phyloP scores from a whole-genome alignment of 208 protist genomes.

The Wallacemonas sp. region DNA sequence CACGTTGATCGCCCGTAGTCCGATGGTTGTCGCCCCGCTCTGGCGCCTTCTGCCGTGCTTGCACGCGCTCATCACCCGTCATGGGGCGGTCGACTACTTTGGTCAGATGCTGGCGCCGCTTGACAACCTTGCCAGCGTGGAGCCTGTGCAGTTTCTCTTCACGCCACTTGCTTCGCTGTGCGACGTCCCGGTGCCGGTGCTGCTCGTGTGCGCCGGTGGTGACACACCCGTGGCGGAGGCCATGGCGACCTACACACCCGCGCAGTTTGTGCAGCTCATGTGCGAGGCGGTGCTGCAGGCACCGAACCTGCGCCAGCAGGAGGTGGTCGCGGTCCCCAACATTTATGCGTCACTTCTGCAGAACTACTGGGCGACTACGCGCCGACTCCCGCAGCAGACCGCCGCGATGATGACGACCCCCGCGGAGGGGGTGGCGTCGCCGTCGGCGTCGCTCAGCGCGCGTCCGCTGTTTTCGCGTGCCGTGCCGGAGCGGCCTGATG shows the following conservation, averaged over 20 bases:
- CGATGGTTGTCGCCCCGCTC: slow-evolving; percentile 46
- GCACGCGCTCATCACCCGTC: slow-evolving; percentile 55
- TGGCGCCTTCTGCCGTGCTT: slow-evolving; percentile 79
- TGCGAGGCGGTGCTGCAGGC: slow-evolving; percentile 49
- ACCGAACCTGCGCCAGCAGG: slow-evolving; percentile 41
- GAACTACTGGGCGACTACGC: slow-evolving; percentile 47
- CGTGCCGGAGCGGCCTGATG: slow-evolving; percentile 1
- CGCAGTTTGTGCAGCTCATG: slow-evolving; percentile 77
- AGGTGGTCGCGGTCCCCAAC: slow-evolving; percentile 69
- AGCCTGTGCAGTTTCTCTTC: slow-evolving; percentile 69
- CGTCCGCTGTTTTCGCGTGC: background rate
- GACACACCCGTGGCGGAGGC: slow-evolving; percentile 22
- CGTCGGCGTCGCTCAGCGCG: slow-evolving; percentile 2
- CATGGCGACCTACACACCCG: slow-evolving; percentile 53
- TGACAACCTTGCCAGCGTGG: slow-evolving; percentile 90
- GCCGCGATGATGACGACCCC: too few species aligned
- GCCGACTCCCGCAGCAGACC: slow-evolving; percentile 5
- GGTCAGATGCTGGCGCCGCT: slow-evolving; percentile 81
- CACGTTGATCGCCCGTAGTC: slow-evolving; percentile 79
- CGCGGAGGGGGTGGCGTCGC: slow-evolving; percentile 10
- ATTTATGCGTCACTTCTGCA: slow-evolving; percentile 73
- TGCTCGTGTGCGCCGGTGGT: slow-evolving; percentile 17
- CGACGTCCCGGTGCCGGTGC: slow-evolving; percentile 19
- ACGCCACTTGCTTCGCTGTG: slow-evolving; percentile 38
- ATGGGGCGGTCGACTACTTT: slow-evolving; percentile 89